Base-by-base conservation (phyloP, 495 filamentous ascomycete genomes). In the Clohesyomyces aquaticus region DNA sequence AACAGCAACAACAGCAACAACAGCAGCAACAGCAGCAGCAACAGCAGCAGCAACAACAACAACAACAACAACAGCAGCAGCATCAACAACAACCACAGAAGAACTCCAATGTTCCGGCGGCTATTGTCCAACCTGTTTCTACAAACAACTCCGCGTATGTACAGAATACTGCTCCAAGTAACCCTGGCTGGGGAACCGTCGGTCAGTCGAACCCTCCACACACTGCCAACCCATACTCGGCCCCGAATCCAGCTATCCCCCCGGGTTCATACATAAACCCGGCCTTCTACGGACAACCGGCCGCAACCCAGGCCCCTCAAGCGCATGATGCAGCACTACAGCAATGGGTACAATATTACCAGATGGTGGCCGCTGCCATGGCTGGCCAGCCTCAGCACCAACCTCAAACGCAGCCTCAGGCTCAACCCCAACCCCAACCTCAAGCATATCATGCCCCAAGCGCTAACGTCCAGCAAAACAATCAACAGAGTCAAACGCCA, bases 291-390 rank as follows among this genome's bases (percentile, higher is more conserved):
- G 23, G 25, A n/a, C 45, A 61, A 21, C 38, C 8, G 16, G 11
- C 43, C 19, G 3, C 21, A 48, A 22, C 56, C 4, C 14, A 32
- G 35, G 12, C 22, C 22, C 25, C 32, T 48, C 29, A 49, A 56
- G 29, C 52, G 55, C 6, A 35, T 26, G 21, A 51, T 56, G 25
- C 61, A 64, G 45, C 21, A 59, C 22, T 18, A 29, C 23, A 46
- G 42, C 62, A 65, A 53, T 66, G 56, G 57, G 51, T 51, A 29
- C 63, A 66, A 22, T 66, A 43, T 27, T 28, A 48, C 28, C 63
- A 61, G 18, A 14, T 46, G 14, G 63, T 50, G 22, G 54, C 55
- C 18, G 56, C 56, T 14, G 32, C 32, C 32, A 38, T n/a, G n/a
- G n/a, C n/a, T n/a, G n/a, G n/a, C n/a, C n/a, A n/a, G 4, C 26